These are phyloP conservation scores for Exophiala sideris DNA, from an alignment of 2,329 filamentous ascomycete species.

Conservation along the genomic window DNA sequence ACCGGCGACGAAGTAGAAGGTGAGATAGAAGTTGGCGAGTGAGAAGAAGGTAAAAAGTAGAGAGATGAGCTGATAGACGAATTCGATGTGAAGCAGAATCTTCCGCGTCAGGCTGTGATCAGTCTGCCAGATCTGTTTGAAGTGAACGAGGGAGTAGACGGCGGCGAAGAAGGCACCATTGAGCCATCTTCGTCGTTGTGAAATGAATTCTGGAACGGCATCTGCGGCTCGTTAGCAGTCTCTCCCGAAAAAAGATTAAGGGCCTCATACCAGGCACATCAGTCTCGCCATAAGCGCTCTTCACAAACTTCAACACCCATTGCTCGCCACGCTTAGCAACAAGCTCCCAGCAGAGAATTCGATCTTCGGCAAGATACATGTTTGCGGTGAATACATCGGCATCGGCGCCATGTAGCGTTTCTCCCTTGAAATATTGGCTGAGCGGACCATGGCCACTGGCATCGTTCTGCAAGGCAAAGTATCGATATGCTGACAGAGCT, in stretches of 20 bases:
- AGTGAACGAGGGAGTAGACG: slow-evolving; percentile 94
- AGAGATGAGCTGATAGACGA: slow-evolving; percentile 89
- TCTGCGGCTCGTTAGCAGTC: slow-evolving; percentile 52
- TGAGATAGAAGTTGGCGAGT: slow-evolving; percentile 97
- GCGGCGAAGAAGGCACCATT: slow-evolving; percentile 99
- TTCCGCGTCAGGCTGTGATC: slow-evolving; percentile 90
- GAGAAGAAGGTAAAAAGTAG: slow-evolving; percentile 97
- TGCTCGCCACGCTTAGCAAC: slow-evolving; percentile 91
- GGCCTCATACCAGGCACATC: slow-evolving; percentile 81
- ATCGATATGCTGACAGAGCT: slow-evolving; percentile 90
- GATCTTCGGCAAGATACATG: slow-evolving; percentile 98
- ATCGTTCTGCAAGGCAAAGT: slow-evolving; percentile 94
- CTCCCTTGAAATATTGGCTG: slow-evolving; percentile 98
- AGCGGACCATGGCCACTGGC: slow-evolving; percentile 90
- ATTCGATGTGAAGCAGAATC: slow-evolving; percentile 88
- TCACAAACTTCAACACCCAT: slow-evolving; percentile 98
- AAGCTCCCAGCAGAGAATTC: slow-evolving; percentile 96
- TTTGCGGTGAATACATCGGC: slow-evolving; percentile 97
- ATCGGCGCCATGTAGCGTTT: slow-evolving; percentile 91
- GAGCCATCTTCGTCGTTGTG: slow-evolving; percentile 91
- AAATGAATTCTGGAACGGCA: slow-evolving; percentile 92
- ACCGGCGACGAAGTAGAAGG: slow-evolving; percentile 96
- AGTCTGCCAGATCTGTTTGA: slow-evolving; percentile 85
- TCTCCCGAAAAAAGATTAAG: background rate
- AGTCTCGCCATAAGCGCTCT: slow-evolving; percentile 92